phyloP scores from a whole-genome alignment of 306 rosid species.

The Cicer yamashitae region DNA sequence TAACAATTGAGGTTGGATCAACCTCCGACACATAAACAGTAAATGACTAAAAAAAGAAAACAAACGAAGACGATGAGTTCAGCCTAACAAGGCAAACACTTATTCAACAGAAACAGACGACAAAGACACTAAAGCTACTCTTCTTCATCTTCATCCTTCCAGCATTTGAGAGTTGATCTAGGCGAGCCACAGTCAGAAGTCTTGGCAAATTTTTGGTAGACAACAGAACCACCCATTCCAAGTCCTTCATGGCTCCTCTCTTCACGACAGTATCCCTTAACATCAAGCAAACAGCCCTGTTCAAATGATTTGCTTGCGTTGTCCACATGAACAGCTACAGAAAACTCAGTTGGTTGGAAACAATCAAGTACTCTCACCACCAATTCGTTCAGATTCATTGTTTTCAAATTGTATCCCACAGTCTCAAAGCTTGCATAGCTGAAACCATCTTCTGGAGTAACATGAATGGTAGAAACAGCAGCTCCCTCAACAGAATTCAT shows the following conservation, averaged over 20 bases:
- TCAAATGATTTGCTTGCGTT: slow-evolving; percentile 51
- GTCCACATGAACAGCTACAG: slow-evolving; percentile 64
- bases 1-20: background rate
- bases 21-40: background rate
- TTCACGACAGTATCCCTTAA: slow-evolving; percentile 64
- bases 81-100: slow-evolving; percentile 14
- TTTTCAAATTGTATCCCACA: slow-evolving; percentile 61
- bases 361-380: slow-evolving; percentile 60
- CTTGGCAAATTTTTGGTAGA: slow-evolving; percentile 57
- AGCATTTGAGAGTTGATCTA: slow-evolving; percentile 72
- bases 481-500: slow-evolving; percentile 69
- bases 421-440: slow-evolving; percentile 78
- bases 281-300: slow-evolving; percentile 46
- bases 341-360: slow-evolving; percentile 65
- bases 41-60: background rate
- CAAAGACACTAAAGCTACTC: slow-evolving; percentile 47
- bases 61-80: background rate
- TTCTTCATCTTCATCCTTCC: slow-evolving; percentile 72
- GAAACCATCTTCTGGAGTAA: slow-evolving; percentile 66
- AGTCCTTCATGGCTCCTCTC: slow-evolving; percentile 65
- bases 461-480: slow-evolving; percentile 73
- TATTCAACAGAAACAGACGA: background rate
- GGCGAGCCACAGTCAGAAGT: slow-evolving; percentile 59
- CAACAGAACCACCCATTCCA: slow-evolving; percentile 65
- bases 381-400: slow-evolving; percentile 44